Conservation (phyloP, 768 basidiomycete genomes). For the Suillus lakei region DNA sequence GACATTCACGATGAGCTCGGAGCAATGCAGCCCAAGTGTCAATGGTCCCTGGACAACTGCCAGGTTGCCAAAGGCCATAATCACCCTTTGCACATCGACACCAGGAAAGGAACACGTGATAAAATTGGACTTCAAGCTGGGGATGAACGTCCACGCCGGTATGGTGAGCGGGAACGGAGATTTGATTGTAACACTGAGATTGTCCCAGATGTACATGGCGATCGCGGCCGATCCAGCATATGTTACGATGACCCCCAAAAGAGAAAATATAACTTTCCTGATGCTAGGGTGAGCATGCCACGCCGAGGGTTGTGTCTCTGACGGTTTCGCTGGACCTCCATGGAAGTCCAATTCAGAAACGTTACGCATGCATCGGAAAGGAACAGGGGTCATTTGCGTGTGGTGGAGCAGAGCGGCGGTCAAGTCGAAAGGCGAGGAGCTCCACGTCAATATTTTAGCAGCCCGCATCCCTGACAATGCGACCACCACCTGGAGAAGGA, state of each 20-base stretch:
- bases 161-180: not conserved
- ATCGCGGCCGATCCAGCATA: slow-evolving; percentile 28
- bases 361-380: slow-evolving; percentile 31
- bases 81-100: slow-evolving; percentile 28
- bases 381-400: slow-evolving; percentile 22
- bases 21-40: slow-evolving; percentile 33
- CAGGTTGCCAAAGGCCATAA: slow-evolving; percentile 30
- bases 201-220: not conserved
- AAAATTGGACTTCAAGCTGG: slow-evolving; percentile 23
- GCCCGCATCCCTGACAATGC: slow-evolving; percentile 24
- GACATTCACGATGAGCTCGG: slow-evolving; percentile 33
- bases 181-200: no score
- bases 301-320: no score
- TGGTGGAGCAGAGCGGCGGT: slow-evolving; percentile 36
- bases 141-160: slow-evolving; percentile 31
- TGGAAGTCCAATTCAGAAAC: slow-evolving; percentile 15
- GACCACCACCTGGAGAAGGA: slow-evolving; percentile 28
- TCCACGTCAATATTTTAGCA: slow-evolving; percentile 37
- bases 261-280: slow-evolving; percentile 23
- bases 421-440: slow-evolving; percentile 34
- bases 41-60: slow-evolving; percentile 32
- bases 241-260: slow-evolving; percentile 25
- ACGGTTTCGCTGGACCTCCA: slow-evolving; percentile 20
- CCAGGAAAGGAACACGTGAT: slow-evolving; percentile 25
- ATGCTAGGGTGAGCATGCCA: slow-evolving; percentile 27